phyloP scores from a whole-genome alignment of 768 basidiomycete species.

The Rhodotorula diobovata region DNA sequence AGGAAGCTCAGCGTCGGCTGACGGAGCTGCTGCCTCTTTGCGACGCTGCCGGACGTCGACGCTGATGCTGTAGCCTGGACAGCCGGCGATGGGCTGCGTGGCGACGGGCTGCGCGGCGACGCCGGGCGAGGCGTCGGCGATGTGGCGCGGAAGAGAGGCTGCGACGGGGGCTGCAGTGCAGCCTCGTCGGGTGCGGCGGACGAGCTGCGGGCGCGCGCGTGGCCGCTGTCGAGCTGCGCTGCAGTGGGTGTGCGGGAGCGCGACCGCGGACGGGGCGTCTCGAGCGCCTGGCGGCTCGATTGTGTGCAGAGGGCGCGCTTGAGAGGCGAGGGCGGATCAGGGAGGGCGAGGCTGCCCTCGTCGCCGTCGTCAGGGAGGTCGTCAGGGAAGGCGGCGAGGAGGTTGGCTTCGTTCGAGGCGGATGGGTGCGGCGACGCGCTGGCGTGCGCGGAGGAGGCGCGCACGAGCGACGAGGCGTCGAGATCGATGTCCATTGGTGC shows the following conservation, averaged over 20 bases:
- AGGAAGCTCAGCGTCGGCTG: slow-evolving; percentile 8
- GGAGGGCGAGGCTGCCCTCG: not conserved
- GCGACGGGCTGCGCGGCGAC: not conserved
- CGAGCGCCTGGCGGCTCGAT: not conserved
- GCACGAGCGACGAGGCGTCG: slow-evolving; percentile 37
- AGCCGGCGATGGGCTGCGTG: not conserved
- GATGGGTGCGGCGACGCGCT: not conserved
- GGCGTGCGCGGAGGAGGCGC: too few species aligned
- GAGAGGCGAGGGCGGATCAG: not conserved
- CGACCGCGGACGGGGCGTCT: not conserved
- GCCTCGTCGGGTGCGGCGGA: too few species aligned
- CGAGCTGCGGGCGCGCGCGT: not conserved
- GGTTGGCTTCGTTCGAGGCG: not conserved
- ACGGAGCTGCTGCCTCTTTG: not conserved
- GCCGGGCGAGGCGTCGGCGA: not conserved
- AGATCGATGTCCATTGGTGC: not conserved
- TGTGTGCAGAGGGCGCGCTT: not conserved
- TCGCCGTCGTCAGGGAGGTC: not conserved
- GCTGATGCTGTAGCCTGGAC: too few species aligned
- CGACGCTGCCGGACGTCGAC: too few species aligned
- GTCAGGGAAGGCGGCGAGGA: not conserved
- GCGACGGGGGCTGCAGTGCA: not conserved
- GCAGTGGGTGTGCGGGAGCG: too few species aligned
- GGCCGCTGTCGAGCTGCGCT: not conserved
- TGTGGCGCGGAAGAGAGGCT: not conserved